Evolutionary conservation across 176 grass and related monocot genomes (phyloP), one percentile per base, ranked within the genome.

Genomic region (Rhynchospora pubera): DNA sequence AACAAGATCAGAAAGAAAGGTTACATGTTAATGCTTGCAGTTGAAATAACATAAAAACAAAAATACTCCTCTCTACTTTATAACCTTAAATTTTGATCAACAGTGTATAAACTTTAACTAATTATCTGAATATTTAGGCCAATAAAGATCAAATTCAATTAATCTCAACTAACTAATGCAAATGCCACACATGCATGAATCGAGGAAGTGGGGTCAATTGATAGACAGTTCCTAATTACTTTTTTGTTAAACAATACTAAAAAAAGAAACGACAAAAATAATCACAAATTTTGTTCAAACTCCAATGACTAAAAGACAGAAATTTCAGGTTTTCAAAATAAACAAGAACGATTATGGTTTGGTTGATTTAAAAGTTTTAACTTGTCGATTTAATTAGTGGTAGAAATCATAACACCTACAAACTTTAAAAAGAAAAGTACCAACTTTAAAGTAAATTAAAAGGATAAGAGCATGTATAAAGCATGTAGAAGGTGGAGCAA

Each of bases 71-170:
- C 15, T 80, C 42, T 42, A 52, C 19, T 65, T 48, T 63, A 81
- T 16, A 43, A 28, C 13, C 1, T 32, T 16, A n/a, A n/a, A n/a
- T n/a, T 61, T 48, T 44, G 16, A 43, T 22, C 6, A 60, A 22
- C 18, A 83, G 9, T 39, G 34, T 39, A 79, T 32, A 24, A 82
- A 58, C 18, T 69, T 71, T 6, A 86, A 15, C 56, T 68, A 74
- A 39, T 60, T 69, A 46, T 68, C 78, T 57, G 60, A 85, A 81
- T 56, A 89, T 91, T 83, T 3, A 76, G 62, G 43, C 63, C 78
- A 89, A 71, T 30, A 81, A 73, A 50, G 21, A 45, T 39, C 42
- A 80, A 81, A 81, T 15, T 19, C 34, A n/a, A 57, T n/a, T 24
- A 67, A 69, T 56, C 30, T 8, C 4, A 30, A 57, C 21, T 57